Conservation (phyloP, 179 eudicot species). For the Spergularia azorica region DNA sequence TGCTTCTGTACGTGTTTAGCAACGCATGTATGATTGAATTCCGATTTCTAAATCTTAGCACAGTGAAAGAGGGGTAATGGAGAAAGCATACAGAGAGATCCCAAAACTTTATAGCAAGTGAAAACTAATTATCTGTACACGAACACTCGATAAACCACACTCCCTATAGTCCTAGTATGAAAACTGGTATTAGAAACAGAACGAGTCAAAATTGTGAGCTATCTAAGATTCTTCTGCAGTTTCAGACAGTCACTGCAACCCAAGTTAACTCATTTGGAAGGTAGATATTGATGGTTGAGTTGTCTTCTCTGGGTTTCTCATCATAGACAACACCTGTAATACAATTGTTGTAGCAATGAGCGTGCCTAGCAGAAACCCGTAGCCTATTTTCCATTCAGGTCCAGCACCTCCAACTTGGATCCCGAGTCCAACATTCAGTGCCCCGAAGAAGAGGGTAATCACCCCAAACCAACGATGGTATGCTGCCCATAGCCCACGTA, state of each 20-base stretch:
- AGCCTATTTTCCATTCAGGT: constrained; percentile 77
- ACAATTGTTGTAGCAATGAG: constrained; percentile 45
- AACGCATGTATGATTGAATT: not conserved
- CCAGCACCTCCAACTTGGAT: constrained; percentile 73
- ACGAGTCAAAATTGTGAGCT: constrained; percentile 28
- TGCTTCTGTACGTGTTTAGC: not conserved
- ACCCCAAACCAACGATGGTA: constrained; percentile 84
- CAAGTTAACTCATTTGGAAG: constrained; percentile 52
- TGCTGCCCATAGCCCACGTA: constrained; percentile 70
- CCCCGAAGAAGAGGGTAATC: constrained; percentile 76
- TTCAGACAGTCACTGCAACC: not conserved
- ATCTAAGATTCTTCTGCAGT: not conserved
- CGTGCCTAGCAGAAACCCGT: constrained; percentile 68
- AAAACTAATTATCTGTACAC: constrained; percentile 31
- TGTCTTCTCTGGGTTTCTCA: constrained; percentile 43
- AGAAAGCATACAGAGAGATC: not conserved
- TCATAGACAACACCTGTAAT: constrained; percentile 63
- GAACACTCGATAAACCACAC: not conserved
- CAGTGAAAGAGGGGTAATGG: not conserved
- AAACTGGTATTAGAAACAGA: constrained; percentile 15
- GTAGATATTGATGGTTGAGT: constrained; percentile 23
- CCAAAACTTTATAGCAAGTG: constrained; percentile 11
- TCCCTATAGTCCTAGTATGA: not conserved
- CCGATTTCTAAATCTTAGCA: not conserved
- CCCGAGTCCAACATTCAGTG: constrained; percentile 73